Base-by-base conservation (phyloP, 345 rosid genomes). In the Tarenaya hassleriana region DNA sequence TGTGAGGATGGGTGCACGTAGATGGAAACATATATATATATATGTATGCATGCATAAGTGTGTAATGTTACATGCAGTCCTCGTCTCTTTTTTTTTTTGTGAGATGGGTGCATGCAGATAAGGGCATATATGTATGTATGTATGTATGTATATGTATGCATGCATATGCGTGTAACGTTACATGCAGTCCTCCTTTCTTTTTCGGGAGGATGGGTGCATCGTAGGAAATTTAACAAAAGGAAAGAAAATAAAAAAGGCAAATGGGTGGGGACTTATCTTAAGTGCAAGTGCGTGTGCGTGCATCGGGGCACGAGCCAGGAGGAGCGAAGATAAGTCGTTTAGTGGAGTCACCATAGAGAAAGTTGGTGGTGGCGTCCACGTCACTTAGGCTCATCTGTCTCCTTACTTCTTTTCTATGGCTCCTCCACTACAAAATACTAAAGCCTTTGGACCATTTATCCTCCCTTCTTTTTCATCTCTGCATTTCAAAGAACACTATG, bases 281-380 rank as follows among this genome's bases (percentile, higher is more conserved):
- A 21, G 4, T 37, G 8, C 8, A 10, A 4, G 31, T 16, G 39
- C 52, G 66, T 61, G 53, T 52, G 59, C 45, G 29, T 24, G 29
- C 29, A 5, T 24, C 2, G 52, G 52, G 14, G 52, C 66, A 61
- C 52, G 3, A 52, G 18, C 31, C 14, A 24, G 42, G 34, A 24
- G 42, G 34, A 50, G 31, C 4, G 47, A 6, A 7, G 29, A 33
- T 60, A 50, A 13, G 15, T 41, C 9, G 15, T 43, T 18, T 32
- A 69, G 82, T 75, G 82, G 71, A 60, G 51, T 48, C 79, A 24
- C 63, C 77, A 79, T 20, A 72, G 39, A 48, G 49, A 11, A 40
- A 35, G 16, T 39, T 61, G 38, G 39, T 58, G 61, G 79, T 80
- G 95, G 71, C 43, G 53, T 77, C 76, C 82, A 75, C 70, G 53